Base-by-base conservation (phyloP, 352 stramenopile genomes). In the Phytophthora kernoviae region DNA sequence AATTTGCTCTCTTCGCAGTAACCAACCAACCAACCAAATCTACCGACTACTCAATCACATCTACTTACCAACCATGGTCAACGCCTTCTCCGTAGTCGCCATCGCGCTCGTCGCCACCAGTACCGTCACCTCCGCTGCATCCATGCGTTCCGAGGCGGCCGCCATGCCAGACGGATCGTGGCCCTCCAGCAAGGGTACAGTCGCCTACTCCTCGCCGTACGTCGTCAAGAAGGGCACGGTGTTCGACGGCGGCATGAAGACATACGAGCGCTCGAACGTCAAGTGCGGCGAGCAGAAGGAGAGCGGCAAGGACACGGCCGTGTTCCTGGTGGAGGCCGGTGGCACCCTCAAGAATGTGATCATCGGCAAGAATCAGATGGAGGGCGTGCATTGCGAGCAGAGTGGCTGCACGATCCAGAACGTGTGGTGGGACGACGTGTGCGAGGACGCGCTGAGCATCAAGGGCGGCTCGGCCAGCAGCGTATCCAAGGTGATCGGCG, bases 81-180 rank as follows among this genome's bases (percentile, higher is more conserved):
- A 43, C 37, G 37, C 37, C 37, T 43, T 43, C 37, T 43, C 37
- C 37, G 37, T 14, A 11, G 37, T 43, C 37, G 5, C 37, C 37
- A 21, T 43, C 37, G 37, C 37, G 37, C 37, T 43, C 37, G 37
- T 43, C 37, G 37, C 37, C 37, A 43, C 37, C 37, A 21, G 12
- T 4, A 14, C 37, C 37, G 37, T 43, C 37, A 14, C 37, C 37
- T 21, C n/a, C n/a, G 37, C 11, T 17, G 37, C 37, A 15, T 40
- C 30, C 24, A 53, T 53, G 45, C 45, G 45, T 26, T 53, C 45
- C 10, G 45, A 53, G 26, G 45, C 45, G 12, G 45, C 45, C 21
- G 21, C 45, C 21, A 53, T 53, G 45, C 45, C 45, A 11, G 11
- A 24, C 8, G 45, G 45, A 15, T 40, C 45, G 21, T 53, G 45